phyloP scores from a whole-genome alignment of 192 early-diverging fungal genomes.

The Coemansia sp. region DNA sequence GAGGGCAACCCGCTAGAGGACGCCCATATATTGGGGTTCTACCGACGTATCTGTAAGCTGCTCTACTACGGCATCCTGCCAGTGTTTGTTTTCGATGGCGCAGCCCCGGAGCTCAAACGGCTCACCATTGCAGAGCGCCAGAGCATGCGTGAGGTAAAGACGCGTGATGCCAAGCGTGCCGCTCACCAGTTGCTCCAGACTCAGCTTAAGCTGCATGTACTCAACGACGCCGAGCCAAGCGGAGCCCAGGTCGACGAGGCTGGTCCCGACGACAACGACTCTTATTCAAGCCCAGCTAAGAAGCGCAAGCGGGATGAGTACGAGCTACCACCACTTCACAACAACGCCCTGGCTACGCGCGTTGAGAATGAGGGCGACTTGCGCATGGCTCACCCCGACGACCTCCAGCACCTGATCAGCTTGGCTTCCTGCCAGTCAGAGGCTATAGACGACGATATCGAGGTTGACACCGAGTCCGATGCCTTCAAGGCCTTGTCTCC shows the following conservation, averaged over 20 bases:
- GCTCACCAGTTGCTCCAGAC: conserved; percentile 81
- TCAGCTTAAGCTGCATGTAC: conserved; percentile 70
- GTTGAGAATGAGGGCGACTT: conserved; percentile 28
- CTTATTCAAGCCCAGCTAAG: conserved; percentile 19
- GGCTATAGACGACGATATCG: conserved; percentile 47
- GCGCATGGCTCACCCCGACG: conserved; percentile 51
- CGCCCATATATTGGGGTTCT: conserved; percentile 92
- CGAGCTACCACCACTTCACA: conserved; percentile 38
- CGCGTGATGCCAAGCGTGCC: conserved; percentile 60
- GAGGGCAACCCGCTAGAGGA: conserved; percentile 79
- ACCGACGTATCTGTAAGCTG: conserved; percentile 90
- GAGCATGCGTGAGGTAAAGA: conserved; percentile 30
- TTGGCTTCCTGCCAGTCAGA: conserved; percentile 31
- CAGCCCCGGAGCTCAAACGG: conserved; percentile 81
- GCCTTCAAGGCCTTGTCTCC: conserved; percentile 71
- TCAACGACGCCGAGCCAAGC: conserved; percentile 26
- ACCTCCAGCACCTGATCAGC: conserved; percentile 38
- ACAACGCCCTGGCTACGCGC: conserved; percentile 28
- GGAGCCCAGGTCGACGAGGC: not conserved
- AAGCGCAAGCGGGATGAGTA: conserved; percentile 57
- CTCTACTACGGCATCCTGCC: conserved; percentile 86
- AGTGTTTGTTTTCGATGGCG: conserved; percentile 98
- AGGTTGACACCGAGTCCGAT: conserved; percentile 78
- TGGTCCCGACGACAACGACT: conserved; percentile 1
- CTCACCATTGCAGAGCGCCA: conserved; percentile 48